Evolutionary conservation across 805 yeast species (phyloP), one percentile per base, ranked within the genome.

Genomic region (Teunomyces tritomae): DNA sequence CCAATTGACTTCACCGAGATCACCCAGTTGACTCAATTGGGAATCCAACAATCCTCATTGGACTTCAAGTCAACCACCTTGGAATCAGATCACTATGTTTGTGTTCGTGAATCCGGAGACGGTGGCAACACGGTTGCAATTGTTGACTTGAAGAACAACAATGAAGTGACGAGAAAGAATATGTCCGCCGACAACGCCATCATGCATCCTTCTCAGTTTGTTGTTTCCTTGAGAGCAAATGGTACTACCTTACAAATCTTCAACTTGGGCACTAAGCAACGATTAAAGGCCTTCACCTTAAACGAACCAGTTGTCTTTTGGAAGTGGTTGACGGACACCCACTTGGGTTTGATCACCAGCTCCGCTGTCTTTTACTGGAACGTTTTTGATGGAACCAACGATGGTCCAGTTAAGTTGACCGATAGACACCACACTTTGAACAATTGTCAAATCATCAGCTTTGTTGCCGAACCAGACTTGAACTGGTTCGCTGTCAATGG

Each of bases 161-260:
- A 88, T 69, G 79, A 82, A 58, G 82, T 91, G 51, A 85, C 87
- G 17, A 84, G 95, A 63, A 92, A 94, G 70, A 87, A 88, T 67
- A 94, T 94, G 96, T 80, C 88, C 47, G 99, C 99, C 39, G 99
- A 94, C 70, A 87, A 90, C 53, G 98, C 97, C 44, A 94, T 94
- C 64, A 84, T 94, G 94, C 95, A 90, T 68, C 98, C 99, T 29
- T 63, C 71, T n/a, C 83, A 85, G 67, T 83, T 86, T 69, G 89
- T 91, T 53, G 90, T 94, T 58, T 89, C 97, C 11, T 81, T 94
- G 55, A 82, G 98, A 64, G 98, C 98, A 37, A 94, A 90, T 63
- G 97, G 97, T 56, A 90, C 97, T 43, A 91, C 97, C 34, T 80
- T 94, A 52, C 99, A 90, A 72, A 88, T 94, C 57, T 95, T 94